Evolutionary conservation across 2,329 filamentous ascomycete genomes (phyloP), one percentile per base, ranked within the genome.

Genomic region (Monilinia fructigena): DNA sequence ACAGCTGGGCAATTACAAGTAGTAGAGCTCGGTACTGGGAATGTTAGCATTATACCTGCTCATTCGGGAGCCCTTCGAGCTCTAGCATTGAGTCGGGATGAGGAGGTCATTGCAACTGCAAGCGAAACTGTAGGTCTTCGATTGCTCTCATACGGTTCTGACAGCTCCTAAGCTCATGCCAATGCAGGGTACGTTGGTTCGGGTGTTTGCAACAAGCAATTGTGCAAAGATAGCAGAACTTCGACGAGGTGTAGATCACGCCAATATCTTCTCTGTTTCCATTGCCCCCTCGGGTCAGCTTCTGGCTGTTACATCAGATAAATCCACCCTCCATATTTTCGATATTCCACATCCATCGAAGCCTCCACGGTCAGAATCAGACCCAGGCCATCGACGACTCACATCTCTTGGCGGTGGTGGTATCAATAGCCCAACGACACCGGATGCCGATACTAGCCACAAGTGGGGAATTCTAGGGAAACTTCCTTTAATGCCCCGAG

Each of bases 261-360:
- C 95, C 20, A 87, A 88, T 64, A 90, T 98, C 71, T 97, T 91
- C 79, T 94, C 91, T 2, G 82, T 99, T 14, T 89, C 90, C 14
- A 95, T 99, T 77, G 96, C 91, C 26, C 93, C 93, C 0, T 88
- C 88, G 0, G 91, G 90, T 62, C 86, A 84, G 54, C 85, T 93
- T 75, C 83, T 98, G 14, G 95, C 95, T 35, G 94, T 93, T 69
- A 98, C 94, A 0, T 97, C 93, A 1, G 95, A 99, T 81, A 99
- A 98, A 79, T 93, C 92, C 7, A 99, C 93, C 0, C 82, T 99
- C 14, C 95, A 99, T 78, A 85, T 99, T 48, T 99, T 97, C 75
- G 93, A 98, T 74, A 83, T 97, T 0, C 89, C 89, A 4, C 83
- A 85, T 67, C 80, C 82, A 11, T 81, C 80, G 61, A 80, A 79